Evolutionary conservation across 495 filamentous ascomycete genomes (phyloP).

Genomic region (Talaromyces trachyspermus): DNA sequence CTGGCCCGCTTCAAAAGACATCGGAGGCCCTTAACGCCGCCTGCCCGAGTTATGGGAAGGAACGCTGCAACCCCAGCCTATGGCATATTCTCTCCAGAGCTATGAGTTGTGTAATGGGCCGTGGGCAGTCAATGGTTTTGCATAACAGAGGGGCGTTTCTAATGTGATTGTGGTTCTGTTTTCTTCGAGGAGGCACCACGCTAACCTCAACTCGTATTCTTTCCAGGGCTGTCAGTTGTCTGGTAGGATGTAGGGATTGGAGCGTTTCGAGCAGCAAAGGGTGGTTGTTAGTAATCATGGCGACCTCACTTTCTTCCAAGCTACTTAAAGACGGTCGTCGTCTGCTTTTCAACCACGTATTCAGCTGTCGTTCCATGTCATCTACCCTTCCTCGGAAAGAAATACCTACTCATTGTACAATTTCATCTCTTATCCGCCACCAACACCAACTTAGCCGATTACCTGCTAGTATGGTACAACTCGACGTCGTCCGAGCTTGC

Average conservation of each 20-base stretch:
- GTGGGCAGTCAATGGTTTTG: not conserved
- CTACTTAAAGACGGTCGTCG: slow-evolving; percentile 3
- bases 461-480: not conserved
- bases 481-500: slow-evolving; percentile 9
- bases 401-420: not conserved
- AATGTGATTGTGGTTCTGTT: not conserved
- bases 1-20: no score
- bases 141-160: not conserved
- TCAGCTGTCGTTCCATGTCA: not conserved
- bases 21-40: not conserved
- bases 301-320: not conserved
- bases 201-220: not conserved
- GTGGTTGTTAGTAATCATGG: not conserved
- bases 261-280: not conserved
- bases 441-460: not conserved
- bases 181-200: not conserved
- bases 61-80: not conserved
- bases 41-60: not conserved
- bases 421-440: not conserved
- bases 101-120: not conserved
- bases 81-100: not conserved
- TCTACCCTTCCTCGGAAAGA: not conserved
- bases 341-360: not conserved
- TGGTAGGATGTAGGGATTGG: not conserved
- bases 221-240: not conserved